These are phyloP conservation scores for Aspergillus felis DNA, from an alignment of 2,329 filamentous ascomycete species.

Conservation along the genomic window DNA sequence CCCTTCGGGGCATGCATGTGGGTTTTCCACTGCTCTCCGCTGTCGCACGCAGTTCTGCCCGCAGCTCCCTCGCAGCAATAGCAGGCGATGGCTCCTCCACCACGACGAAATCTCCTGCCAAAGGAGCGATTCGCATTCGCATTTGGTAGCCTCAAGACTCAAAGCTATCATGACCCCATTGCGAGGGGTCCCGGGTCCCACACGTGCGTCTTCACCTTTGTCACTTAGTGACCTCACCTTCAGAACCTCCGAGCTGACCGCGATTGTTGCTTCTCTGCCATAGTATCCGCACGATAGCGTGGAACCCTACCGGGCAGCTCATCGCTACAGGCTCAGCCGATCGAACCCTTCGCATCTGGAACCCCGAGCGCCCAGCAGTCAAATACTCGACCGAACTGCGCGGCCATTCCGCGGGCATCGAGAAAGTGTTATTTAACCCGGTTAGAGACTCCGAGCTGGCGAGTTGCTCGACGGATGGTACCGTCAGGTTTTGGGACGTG, in stretches of 20 bases:
- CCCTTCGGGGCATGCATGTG: conserved; percentile 21
- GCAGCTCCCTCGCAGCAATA: conserved; percentile 10
- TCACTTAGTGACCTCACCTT: neutral
- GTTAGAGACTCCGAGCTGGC: conserved; percentile 48
- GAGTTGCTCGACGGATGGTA: conserved; percentile 48
- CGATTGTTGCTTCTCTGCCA: conserved; percentile 4
- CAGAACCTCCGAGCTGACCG: neutral
- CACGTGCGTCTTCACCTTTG: conserved; percentile 45
- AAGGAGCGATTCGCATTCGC: conserved; percentile 66
- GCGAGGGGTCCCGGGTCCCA: conserved; percentile 54
- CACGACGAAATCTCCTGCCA: conserved; percentile 42
- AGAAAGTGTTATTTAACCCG: conserved; percentile 49
- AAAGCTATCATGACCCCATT: conserved; percentile 64
- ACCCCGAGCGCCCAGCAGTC: conserved; percentile 51
- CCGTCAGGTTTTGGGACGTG: conserved; percentile 50
- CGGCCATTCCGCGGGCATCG: conserved; percentile 45
- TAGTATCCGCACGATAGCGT: conserved; percentile 75
- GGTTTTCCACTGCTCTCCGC: conserved; percentile 6
- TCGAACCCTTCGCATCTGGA: conserved; percentile 89
- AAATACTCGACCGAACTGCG: conserved; percentile 48
- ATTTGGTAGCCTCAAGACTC: conserved; percentile 66
- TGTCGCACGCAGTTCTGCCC: neutral
- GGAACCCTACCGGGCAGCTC: conserved; percentile 80
- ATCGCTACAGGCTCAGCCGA: conserved; percentile 87
- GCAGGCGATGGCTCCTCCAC: conserved; percentile 35